Evolutionary conservation across 441 rosid genomes (phyloP), one percentile per base, ranked within the genome.

Genomic region (Jatropha podagrica): DNA sequence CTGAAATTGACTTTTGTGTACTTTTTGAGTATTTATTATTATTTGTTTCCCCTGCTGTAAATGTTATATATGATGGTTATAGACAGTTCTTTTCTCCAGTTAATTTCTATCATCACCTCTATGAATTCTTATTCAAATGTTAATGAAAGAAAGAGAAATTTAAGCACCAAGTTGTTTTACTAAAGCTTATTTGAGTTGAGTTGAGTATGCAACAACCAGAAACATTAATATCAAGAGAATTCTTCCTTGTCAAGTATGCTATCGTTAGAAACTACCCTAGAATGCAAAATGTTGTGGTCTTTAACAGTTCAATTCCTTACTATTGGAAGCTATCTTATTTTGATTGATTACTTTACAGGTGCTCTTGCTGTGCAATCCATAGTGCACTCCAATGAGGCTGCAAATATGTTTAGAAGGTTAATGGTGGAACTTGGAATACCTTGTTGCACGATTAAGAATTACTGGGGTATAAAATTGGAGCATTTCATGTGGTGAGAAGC

Each of bases 341-440:
- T 32, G 42, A 32, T 3, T 62, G 65, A 40, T 62, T 62, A 14
- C 44, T 14, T 32, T 32, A 15, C 65, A 37, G n/a, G 4, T 32
- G 65, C 42, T 62, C 41, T 62, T 32, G 10, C 5, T 62, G 15
- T 26, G 40, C 10, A 32, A 32, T 15, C 14, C 15, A 15, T 13
- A 15, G 15, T 62, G 15, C 42, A 32, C 23, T 59, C 15, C 63
- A 59, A 2, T 60, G 88, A 85, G n/a, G 94, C 86, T 4, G 74
- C 40, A 0, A 32, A 4, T 1, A 85, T 91, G 74, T 95, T 87
- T 46, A 85, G 81, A 71, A 85, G 48, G 66, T 80, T 93, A 46
- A 78, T 90, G 74, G 79, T 79, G 73, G 92, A 91, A 74, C 94
- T 93, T 44, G 94, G 91, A 55, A 76, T 91, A 85, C 40, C 90